phyloP scores from a whole-genome alignment of 805 yeast genomes.

The Debaryomyces hansenii region DNA sequence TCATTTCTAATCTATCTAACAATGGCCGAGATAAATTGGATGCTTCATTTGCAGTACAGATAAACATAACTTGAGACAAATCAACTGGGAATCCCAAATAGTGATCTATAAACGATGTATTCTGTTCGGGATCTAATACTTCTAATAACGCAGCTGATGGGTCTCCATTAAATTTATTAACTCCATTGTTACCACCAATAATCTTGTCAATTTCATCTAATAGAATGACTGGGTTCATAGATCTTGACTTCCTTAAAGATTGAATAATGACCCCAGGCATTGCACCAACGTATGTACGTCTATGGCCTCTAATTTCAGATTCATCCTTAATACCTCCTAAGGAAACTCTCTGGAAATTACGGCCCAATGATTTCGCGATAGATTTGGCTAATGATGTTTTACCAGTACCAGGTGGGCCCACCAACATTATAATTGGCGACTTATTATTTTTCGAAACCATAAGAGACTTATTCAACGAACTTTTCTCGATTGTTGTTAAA shows the following conservation, averaged over 20 bases:
- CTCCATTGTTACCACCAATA: conserved; percentile 50
- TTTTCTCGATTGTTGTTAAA: conserved; percentile 8
- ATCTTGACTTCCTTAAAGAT: conserved; percentile 70
- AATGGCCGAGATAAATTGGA: conserved; percentile 72
- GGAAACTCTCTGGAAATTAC: conserved; percentile 76
- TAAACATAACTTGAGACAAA: conserved; percentile 73
- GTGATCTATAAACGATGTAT: conserved; percentile 73
- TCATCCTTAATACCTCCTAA: conserved; percentile 89
- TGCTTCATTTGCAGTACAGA: conserved; percentile 84
- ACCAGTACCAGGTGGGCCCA: conserved; percentile 95
- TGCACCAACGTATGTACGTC: conserved; percentile 90
- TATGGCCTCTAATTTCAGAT: conserved; percentile 86
- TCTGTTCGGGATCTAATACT: conserved; percentile 89
- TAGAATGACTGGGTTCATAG: conserved; percentile 80
- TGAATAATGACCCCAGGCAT: conserved; percentile 84
- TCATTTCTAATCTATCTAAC: conserved; percentile 80
- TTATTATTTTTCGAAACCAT: conserved; percentile 35
- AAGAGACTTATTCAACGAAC: conserved; percentile 9
- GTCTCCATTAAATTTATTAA: conserved; percentile 64
- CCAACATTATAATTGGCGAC: conserved; percentile 77
- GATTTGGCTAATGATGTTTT: conserved; percentile 85
- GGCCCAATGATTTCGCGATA: conserved; percentile 69
- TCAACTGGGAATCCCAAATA: conserved; percentile 85
- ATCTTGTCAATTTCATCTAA: conserved; percentile 86
- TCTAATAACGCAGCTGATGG: conserved; percentile 89